These are phyloP conservation scores for Vanderwaltozyma verrucispora DNA, from an alignment of 805 yeast species.

Conservation along the genomic window DNA sequence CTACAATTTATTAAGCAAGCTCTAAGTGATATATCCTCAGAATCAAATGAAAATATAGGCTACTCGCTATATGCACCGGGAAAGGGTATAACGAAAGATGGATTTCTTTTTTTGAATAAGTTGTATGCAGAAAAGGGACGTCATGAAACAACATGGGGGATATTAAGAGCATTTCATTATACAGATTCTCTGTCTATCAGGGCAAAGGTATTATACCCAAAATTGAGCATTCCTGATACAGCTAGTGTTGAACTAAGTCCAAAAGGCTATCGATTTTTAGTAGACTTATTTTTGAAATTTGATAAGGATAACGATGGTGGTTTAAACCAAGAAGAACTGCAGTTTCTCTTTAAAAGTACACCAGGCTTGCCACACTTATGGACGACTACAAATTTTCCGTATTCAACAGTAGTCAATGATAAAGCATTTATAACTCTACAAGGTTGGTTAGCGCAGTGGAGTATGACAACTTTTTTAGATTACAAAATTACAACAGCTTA, in stretches of 20 bases:
- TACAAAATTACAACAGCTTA: slow-evolving; percentile 78
- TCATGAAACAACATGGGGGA: slow-evolving; percentile 97
- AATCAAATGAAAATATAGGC: slow-evolving; percentile 26
- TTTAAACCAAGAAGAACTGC: slow-evolving; percentile 60
- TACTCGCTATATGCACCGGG: slow-evolving; percentile 30
- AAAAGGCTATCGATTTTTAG: slow-evolving; percentile 81
- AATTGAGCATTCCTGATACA: slow-evolving; percentile 57
- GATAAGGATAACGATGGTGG: slow-evolving; percentile 98
- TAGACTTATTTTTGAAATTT: slow-evolving; percentile 76
- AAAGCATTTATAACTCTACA: slow-evolving; percentile 84
- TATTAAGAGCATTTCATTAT: slow-evolving; percentile 76
- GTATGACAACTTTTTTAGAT: slow-evolving; percentile 86
- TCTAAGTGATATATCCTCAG: slow-evolving; percentile 13
- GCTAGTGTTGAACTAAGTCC: slow-evolving; percentile 90
- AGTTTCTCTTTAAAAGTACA: slow-evolving; percentile 68
- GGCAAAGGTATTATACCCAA: slow-evolving; percentile 72
- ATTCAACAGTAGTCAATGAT: slow-evolving; percentile 80
- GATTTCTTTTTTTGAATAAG: slow-evolving; percentile 68
- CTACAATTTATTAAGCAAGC: slow-evolving; percentile 35
- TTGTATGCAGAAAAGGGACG: slow-evolving; percentile 84
- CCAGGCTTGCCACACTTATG: slow-evolving; percentile 89
- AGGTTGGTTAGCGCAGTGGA: slow-evolving; percentile 99
- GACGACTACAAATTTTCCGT: slow-evolving; percentile 79
- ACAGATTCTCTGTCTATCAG: slow-evolving; percentile 83
- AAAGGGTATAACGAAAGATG: slow-evolving; percentile 58